These are phyloP conservation scores for Clavispora vitiphila DNA, from an alignment of 805 yeast genomes.

Conservation along the genomic window DNA sequence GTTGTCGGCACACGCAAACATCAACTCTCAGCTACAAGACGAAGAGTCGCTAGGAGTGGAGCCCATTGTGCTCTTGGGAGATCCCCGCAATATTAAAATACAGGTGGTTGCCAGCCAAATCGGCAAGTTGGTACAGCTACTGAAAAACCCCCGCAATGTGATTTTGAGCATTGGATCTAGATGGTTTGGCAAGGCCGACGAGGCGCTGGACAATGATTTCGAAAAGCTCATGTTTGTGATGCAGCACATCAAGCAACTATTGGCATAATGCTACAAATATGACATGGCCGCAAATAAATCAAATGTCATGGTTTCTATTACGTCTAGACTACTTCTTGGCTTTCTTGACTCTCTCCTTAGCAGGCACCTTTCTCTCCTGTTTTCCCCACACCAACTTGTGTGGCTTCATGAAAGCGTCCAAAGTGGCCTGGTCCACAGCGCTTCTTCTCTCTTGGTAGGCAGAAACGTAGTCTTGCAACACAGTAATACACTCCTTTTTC, in stretches of 20 bases:
- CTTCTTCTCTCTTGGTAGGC: constrained; percentile 79
- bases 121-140: constrained; percentile 35
- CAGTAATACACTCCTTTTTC: constrained; percentile 80
- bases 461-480: constrained; percentile 71
- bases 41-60: constrained; percentile 32
- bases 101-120: constrained; percentile 47
- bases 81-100: constrained; percentile 41
- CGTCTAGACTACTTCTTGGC: constrained; percentile 25
- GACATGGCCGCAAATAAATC: no score
- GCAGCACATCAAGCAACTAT: constrained; percentile 16
- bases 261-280: not conserved
- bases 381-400: constrained; percentile 75
- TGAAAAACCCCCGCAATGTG: constrained; percentile 31
- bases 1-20: constrained; percentile 16
- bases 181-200: constrained; percentile 40
- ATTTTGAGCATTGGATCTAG: constrained; percentile 43
- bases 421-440: constrained; percentile 53
- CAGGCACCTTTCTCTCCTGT: constrained; percentile 68
- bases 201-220: constrained; percentile 33
- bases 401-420: constrained; percentile 75
- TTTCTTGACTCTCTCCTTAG: constrained; percentile 46
- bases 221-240: constrained; percentile 42
- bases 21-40: constrained; percentile 10
- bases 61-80: constrained; percentile 44
- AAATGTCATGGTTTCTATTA: no score